Percentiles rank a stretch among this genome's conserved stretches.
Conservation (phyloP, 345 rosid genomes). For the Orychophragmus violaceus region DNA sequence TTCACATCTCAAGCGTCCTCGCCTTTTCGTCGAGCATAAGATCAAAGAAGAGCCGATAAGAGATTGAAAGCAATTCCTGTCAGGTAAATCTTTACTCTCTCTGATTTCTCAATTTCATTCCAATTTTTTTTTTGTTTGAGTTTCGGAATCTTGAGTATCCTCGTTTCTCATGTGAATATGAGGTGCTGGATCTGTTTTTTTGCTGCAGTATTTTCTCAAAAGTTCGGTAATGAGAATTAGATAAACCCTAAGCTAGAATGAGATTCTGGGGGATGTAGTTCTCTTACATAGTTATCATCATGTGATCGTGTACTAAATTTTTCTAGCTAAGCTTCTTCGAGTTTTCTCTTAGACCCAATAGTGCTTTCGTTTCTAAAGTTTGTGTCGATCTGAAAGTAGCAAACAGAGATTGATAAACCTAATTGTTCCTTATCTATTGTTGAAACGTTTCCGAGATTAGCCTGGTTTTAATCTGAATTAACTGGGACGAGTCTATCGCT, state of each 20-base stretch:
- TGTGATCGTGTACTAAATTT: not conserved
- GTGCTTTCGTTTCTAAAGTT: not conserved
- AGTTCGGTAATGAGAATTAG: not conserved
- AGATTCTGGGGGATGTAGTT: not conserved
- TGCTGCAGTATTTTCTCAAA: not conserved
- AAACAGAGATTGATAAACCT: not conserved
- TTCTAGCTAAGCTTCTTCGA: not conserved
- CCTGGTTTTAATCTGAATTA: not conserved
- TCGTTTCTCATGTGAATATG: not conserved
- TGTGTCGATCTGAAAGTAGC: not conserved
- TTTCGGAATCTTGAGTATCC: not conserved
- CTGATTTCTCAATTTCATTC: not conserved
- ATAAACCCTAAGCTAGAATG: not conserved
- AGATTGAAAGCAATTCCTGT: not conserved
- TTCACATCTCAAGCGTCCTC: slow-evolving; percentile 3
- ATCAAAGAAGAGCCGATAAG: slow-evolving; percentile 1
- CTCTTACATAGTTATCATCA: not conserved
- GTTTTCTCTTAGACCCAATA: not conserved
- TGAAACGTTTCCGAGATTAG: not conserved
- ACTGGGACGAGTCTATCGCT: not conserved
- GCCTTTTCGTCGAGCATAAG: not conserved
- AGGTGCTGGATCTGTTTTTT: slow-evolving; percentile 10
- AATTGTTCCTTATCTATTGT: not conserved
- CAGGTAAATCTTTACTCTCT: not conserved
- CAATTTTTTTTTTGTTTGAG: not conserved